phyloP scores from a whole-genome alignment of 768 basidiomycete genomes.

The Bullera alba region DNA sequence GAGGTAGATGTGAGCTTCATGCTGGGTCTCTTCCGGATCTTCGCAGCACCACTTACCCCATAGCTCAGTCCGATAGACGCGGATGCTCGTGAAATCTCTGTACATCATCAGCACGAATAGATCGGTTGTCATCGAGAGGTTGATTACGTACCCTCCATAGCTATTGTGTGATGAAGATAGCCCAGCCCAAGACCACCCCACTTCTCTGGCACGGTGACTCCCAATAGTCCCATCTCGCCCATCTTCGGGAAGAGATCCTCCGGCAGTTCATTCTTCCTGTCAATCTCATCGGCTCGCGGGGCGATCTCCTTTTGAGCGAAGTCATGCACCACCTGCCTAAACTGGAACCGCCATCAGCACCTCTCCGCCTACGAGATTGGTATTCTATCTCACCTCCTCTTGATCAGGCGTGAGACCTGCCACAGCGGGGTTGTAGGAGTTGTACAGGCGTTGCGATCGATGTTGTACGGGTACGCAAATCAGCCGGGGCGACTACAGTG shows the following conservation, averaged over 20 bases:
- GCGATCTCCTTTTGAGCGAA: conserved; percentile 80
- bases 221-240: conserved; percentile 37
- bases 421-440: conserved; percentile 61
- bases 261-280: conserved; percentile 76
- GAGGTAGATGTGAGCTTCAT: not conserved
- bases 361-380: not conserved
- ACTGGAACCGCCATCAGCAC: conserved; percentile 51
- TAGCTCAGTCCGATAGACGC: conserved; percentile 72
- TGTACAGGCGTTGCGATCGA: too few species aligned
- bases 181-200: conserved; percentile 78
- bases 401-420: conserved; percentile 76
- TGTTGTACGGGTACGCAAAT: too few species aligned
- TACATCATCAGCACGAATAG: not conserved
- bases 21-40: not conserved
- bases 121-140: too few species aligned
- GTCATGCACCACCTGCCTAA: conserved; percentile 66
- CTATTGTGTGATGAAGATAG: conserved; percentile 79
- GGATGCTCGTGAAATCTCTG: conserved; percentile 72
- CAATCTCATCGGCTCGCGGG: conserved; percentile 76
- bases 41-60: conserved; percentile 20
- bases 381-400: conserved; percentile 55
- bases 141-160: conserved; percentile 65
- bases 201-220: conserved; percentile 63
- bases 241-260: conserved; percentile 37
- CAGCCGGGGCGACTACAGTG: too few species aligned